A percentile compares a stretch with the other conserved stretches of the same genome.
These are phyloP conservation scores for Nitzschia sp. DNA, from an alignment of 108 stramenopile genomes.

Conservation along the genomic window DNA sequence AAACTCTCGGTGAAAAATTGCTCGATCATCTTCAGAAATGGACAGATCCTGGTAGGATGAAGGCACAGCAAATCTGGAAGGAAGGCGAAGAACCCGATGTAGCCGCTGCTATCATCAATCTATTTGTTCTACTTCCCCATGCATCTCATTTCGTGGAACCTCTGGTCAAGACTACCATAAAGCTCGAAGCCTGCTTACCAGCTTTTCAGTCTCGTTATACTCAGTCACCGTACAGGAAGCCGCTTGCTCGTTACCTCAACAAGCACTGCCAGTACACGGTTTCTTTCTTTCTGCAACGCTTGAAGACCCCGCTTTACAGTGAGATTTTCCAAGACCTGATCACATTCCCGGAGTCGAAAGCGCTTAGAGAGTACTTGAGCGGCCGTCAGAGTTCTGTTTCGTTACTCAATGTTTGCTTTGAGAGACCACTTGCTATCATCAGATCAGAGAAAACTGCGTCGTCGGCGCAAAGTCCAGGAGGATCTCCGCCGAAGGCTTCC, in stretches of 20 bases:
- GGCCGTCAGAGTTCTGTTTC: conserved; percentile 65
- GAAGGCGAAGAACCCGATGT: conserved; percentile 76
- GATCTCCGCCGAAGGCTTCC: conserved; percentile 3
- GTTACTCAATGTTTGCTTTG: conserved; percentile 79
- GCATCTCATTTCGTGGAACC: conserved; percentile 84
- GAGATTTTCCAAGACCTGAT: conserved; percentile 76
- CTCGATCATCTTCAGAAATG: conserved; percentile 84
- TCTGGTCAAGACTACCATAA: conserved; percentile 73
- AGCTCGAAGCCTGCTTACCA: conserved; percentile 68
- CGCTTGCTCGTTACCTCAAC: conserved; percentile 81
- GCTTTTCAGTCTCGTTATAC: conserved; percentile 47
- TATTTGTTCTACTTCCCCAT: conserved; percentile 74
- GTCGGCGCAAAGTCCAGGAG: conserved; percentile 17
- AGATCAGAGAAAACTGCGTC: conserved; percentile 69
- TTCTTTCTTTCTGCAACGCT: conserved; percentile 78
- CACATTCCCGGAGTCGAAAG: conserved; percentile 48
- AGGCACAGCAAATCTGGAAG: conserved; percentile 60
- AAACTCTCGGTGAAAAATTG: conserved; percentile 82
- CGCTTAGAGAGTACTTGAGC: conserved; percentile 61
- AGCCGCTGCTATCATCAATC: conserved; percentile 72
- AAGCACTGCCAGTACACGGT: conserved; percentile 65
- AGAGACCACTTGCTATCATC: conserved; percentile 82
- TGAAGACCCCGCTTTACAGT: conserved; percentile 78
- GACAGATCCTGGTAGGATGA: conserved; percentile 69
- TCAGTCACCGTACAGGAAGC: conserved; percentile 67